These are phyloP conservation scores for Strobilomyces echinocephalus DNA, from an alignment of 768 basidiomycete genomes.

Conservation along the genomic window DNA sequence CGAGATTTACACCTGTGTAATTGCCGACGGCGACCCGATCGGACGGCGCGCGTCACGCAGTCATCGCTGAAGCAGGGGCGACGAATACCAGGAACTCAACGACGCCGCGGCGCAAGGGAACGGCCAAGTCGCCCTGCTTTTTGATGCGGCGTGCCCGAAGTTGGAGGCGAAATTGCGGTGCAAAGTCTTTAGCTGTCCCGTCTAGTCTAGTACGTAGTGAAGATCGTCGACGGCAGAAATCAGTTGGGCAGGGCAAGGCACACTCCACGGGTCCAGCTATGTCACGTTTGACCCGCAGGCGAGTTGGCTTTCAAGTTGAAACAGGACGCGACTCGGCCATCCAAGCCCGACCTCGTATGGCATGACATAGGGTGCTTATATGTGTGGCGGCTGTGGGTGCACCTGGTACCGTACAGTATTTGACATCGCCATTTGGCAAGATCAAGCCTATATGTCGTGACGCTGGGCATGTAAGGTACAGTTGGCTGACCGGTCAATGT, in stretches of 20 bases:
- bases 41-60: neutral
- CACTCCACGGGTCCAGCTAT: neutral
- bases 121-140: neutral
- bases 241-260: neutral
- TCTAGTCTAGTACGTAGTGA: neutral
- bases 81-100: neutral
- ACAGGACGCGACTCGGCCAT: neutral
- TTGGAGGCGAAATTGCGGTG: neutral
- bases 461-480: too few species aligned
- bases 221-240: neutral
- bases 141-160: neutral
- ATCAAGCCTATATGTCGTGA: neutral
- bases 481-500: too few species aligned
- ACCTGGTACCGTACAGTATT: too few species aligned
- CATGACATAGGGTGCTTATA: neutral
- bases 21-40: neutral
- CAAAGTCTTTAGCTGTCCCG: neutral
- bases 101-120: neutral
- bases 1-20: conserved; percentile 1
- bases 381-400: neutral
- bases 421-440: neutral
- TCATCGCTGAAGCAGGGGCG: neutral
- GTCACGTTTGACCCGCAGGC: neutral
- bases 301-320: neutral
- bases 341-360: neutral